These are phyloP conservation scores for Carex cristatella DNA, from an alignment of 176 grass and related monocot species.

Conservation along the genomic window DNA sequence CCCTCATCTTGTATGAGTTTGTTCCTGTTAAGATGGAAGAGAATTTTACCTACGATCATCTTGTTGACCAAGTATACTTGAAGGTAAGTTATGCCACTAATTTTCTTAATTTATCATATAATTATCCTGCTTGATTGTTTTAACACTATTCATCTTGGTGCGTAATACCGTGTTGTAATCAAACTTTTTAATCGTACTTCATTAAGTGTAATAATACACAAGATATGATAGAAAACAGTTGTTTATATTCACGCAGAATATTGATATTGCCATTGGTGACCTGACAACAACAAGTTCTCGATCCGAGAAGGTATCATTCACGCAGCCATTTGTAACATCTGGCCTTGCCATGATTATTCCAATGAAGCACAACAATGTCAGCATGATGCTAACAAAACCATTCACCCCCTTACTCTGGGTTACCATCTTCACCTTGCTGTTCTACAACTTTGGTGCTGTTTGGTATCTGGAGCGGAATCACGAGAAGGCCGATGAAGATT, in stretches of 20 bases:
- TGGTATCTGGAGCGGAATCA: conserved; percentile 27
- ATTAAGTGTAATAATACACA: no score
- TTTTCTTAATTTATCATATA: not conserved
- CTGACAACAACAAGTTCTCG: conserved; percentile 16
- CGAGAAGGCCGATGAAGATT: not conserved
- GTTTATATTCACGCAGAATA: conserved; percentile 2
- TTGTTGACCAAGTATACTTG: conserved; percentile 21
- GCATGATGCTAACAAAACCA: conserved; percentile 17
- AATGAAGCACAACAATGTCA: not conserved
- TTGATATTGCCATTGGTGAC: conserved; percentile 34
- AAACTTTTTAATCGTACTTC: no score
- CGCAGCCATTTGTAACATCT: conserved; percentile 16
- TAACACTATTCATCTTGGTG: not conserved
- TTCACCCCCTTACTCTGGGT: conserved; percentile 28
- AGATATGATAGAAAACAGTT: not conserved
- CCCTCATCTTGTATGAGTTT: conserved; percentile 16
- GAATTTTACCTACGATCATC: conserved; percentile 21
- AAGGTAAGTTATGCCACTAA: conserved; percentile 7
- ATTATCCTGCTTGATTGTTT: not conserved
- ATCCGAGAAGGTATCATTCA: conserved; percentile 16
- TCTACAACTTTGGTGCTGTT: not conserved
- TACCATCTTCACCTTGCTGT: conserved; percentile 10
- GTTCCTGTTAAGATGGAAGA: not conserved
- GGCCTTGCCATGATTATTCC: conserved; percentile 30
- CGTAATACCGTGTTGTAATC: no score